Conservation (phyloP, 345 rosid genomes). For the Eutrema yunnanense region DNA sequence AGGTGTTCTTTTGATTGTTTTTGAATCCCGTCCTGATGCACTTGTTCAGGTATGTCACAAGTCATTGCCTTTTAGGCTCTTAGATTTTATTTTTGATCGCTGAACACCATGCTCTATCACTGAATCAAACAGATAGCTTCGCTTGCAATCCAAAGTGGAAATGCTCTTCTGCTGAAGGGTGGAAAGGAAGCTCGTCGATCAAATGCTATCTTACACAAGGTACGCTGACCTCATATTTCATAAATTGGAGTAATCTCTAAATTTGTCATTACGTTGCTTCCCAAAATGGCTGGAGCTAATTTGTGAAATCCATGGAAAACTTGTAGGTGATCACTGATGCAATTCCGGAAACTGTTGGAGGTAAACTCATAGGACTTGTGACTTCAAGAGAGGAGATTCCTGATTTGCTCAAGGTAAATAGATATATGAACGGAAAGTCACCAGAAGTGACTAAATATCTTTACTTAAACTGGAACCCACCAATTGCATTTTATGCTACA, state of each 20-base stretch:
- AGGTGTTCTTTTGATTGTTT: constrained; percentile 93
- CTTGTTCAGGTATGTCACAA: constrained; percentile 69
- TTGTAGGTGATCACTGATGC: constrained; percentile 81
- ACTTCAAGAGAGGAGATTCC: constrained; percentile 96
- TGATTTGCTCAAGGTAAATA: constrained; percentile 80
- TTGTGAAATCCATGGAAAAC: constrained; percentile 1
- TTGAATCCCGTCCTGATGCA: constrained; percentile 97
- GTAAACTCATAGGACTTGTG: constrained; percentile 84
- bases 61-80: constrained; percentile 2
- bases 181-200: constrained; percentile 95
- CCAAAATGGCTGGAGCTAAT: background rate
- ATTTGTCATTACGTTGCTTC: background rate
- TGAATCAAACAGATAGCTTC: constrained; percentile 74
- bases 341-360: constrained; percentile 72
- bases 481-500: constrained; percentile 33
- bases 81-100: background rate
- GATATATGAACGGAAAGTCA: constrained; percentile 15
- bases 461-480: constrained; percentile 15
- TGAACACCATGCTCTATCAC: constrained; percentile 7
- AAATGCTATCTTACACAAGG: constrained; percentile 94
- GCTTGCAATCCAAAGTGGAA: constrained; percentile 91
- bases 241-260: background rate
- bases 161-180: constrained; percentile 90
- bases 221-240: constrained; percentile 13
- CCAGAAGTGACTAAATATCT: background rate